Conservation (phyloP, 2,329 filamentous ascomycete species). For the Scedosporium apiospermum region DNA sequence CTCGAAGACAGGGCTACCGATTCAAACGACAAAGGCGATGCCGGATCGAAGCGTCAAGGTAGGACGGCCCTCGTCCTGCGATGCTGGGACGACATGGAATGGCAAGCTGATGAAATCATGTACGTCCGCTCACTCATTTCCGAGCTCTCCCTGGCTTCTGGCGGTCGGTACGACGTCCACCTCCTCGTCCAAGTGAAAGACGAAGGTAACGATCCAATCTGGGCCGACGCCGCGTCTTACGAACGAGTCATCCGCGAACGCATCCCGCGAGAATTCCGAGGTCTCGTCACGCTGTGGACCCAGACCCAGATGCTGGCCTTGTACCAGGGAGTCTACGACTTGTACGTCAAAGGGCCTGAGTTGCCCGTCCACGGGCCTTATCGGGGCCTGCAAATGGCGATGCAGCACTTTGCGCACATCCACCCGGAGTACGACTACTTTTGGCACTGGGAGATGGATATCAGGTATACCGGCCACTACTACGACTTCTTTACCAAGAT, state of each 20-base stretch:
- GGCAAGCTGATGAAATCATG: slow-evolving; percentile 70
- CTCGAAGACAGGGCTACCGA: not conserved
- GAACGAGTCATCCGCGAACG: slow-evolving; percentile 55
- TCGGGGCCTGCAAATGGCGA: slow-evolving; percentile 84
- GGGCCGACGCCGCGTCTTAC: slow-evolving; percentile 64
- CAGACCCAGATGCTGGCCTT: slow-evolving; percentile 86
- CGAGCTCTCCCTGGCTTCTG: slow-evolving; percentile 70
- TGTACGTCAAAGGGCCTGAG: slow-evolving; percentile 54
- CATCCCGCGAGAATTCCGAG: slow-evolving; percentile 76
- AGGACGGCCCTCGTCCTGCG: slow-evolving; percentile 74
- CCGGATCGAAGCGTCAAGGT: slow-evolving; percentile 21
- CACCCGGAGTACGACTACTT: slow-evolving; percentile 87
- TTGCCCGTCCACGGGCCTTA: slow-evolving; percentile 87
- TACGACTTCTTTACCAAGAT: slow-evolving; percentile 65
- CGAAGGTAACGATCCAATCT: slow-evolving; percentile 65
- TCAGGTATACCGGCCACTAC: slow-evolving; percentile 82
- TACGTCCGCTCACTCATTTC: slow-evolving; percentile 76
- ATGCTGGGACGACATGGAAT: slow-evolving; percentile 72
- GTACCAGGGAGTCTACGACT: slow-evolving; percentile 79
- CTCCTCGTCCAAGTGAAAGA: slow-evolving; percentile 77
- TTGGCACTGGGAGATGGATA: slow-evolving; percentile 95
- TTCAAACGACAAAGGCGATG: not conserved
- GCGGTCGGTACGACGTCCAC: slow-evolving; percentile 79
- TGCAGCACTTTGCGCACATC: slow-evolving; percentile 83
- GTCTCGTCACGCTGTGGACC: slow-evolving; percentile 86